Conservation (phyloP, 176 grass and related monocot genomes). For the Oryza meyeriana region DNA sequence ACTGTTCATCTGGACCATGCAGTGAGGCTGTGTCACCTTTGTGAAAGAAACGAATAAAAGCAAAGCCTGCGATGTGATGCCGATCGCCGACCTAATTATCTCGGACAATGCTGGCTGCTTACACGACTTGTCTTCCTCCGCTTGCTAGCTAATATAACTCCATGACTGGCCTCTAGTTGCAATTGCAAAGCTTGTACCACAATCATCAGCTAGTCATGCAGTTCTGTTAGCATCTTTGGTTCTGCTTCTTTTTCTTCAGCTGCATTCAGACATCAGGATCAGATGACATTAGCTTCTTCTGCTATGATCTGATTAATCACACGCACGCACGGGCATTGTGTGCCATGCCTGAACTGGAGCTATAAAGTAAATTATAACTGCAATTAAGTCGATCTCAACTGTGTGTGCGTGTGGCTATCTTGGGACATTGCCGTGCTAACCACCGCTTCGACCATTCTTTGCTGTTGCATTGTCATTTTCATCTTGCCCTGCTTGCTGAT, state of each 20-base stretch:
- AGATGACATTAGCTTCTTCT: neutral
- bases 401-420: neutral
- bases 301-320: neutral
- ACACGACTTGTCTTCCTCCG: neutral
- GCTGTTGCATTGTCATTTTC: constrained; percentile 12
- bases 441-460: neutral
- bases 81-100: constrained; percentile 18
- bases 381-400: neutral
- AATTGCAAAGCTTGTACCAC: neutral
- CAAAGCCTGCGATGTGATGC: neutral
- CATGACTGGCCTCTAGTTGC: neutral
- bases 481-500: neutral
- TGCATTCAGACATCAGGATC: neutral
- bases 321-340: neutral
- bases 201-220: neutral
- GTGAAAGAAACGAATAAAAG: neutral
- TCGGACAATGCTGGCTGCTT: neutral
- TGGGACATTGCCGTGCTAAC: constrained; percentile 26
- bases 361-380: neutral
- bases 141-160: neutral
- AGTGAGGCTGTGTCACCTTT: neutral
- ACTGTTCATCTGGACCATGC: neutral
- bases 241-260: neutral
- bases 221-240: neutral
- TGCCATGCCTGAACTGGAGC: neutral